A percentile compares a stretch with the other conserved stretches of the same genome.
Conservation (phyloP, 345 rosid species). For the Kernera saxatilis region DNA sequence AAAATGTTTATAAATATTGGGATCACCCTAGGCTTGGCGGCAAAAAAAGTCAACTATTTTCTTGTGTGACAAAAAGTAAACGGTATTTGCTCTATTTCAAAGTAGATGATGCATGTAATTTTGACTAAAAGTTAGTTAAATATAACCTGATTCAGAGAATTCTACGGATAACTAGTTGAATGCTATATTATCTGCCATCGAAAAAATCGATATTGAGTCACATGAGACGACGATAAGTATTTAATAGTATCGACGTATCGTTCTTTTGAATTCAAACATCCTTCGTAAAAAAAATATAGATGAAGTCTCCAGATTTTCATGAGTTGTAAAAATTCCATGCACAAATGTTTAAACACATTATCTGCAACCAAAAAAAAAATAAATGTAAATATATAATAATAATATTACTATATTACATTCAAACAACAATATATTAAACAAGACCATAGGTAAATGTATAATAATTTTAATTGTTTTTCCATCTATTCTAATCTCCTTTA, state of each 20-base stretch:
- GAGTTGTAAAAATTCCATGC: not conserved
- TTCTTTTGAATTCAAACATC: slow-evolving; percentile 9
- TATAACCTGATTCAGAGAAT: not conserved
- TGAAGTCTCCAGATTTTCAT: not conserved
- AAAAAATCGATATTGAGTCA: not conserved
- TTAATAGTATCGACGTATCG: not conserved
- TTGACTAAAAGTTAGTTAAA: not conserved
- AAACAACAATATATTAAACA: too few species aligned
- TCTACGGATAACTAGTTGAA: not conserved
- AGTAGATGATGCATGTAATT: not conserved
- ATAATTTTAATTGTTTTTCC: not conserved
- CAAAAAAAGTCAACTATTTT: not conserved
- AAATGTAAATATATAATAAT: not conserved
- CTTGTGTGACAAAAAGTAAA: not conserved
- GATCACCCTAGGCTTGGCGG: not conserved
- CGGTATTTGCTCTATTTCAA: not conserved
- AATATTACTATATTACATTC: too few species aligned
- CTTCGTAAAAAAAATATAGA: not conserved
- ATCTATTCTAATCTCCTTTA: not conserved
- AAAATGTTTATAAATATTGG: not conserved
- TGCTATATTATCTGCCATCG: not conserved
- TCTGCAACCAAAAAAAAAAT: not conserved
- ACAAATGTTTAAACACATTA: not conserved
- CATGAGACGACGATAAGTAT: not conserved
- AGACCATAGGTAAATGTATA: not conserved